Conservation (phyloP, 1,284 basidiomycete species). For the Anthracocystis setariae region DNA sequence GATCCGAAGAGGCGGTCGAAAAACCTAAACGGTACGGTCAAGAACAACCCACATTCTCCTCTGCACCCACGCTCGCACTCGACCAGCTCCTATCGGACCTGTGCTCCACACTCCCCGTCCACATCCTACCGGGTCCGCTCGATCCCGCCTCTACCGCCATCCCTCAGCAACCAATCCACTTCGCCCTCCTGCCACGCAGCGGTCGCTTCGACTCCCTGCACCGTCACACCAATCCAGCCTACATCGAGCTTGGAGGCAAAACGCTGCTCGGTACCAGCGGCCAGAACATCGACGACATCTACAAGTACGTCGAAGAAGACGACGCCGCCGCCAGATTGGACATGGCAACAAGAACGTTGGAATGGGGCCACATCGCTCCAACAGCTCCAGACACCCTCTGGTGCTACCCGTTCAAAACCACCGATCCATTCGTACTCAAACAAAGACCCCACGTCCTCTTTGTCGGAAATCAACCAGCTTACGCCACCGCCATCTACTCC, state of each 20-base stretch:
- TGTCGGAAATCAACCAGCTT: constrained; percentile 84
- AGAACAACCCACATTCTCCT: constrained; percentile 36
- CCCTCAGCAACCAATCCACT: constrained; percentile 92
- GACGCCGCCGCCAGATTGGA: constrained; percentile 70
- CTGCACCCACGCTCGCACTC: constrained; percentile 71
- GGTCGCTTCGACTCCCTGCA: constrained; percentile 74
- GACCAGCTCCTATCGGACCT: constrained; percentile 78
- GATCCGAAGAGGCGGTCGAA: constrained; percentile 31
- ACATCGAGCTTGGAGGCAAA: constrained; percentile 73
- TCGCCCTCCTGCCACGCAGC: constrained; percentile 83
- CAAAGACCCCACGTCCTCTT: constrained; percentile 89
- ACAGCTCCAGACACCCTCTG: constrained; percentile 97
- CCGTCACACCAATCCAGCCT: constrained; percentile 89
- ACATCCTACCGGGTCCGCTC: constrained; percentile 81
- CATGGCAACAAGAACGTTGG: constrained; percentile 81
- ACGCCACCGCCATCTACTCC: constrained; percentile 70
- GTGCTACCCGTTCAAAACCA: constrained; percentile 91
- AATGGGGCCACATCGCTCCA: constrained; percentile 95
- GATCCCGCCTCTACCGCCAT: constrained; percentile 89
- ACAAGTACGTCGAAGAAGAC: constrained; percentile 78
- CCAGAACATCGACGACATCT: constrained; percentile 93
- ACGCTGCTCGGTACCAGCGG: constrained; percentile 84
- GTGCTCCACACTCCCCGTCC: constrained; percentile 71
- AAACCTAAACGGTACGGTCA: constrained; percentile 44
- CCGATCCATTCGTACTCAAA: constrained; percentile 88